A percentile compares a stretch with the other conserved stretches of the same genome.
These are phyloP conservation scores for Mucor saturninus DNA, from an alignment of 371 early-diverging fungal genomes.

Conservation along the genomic window DNA sequence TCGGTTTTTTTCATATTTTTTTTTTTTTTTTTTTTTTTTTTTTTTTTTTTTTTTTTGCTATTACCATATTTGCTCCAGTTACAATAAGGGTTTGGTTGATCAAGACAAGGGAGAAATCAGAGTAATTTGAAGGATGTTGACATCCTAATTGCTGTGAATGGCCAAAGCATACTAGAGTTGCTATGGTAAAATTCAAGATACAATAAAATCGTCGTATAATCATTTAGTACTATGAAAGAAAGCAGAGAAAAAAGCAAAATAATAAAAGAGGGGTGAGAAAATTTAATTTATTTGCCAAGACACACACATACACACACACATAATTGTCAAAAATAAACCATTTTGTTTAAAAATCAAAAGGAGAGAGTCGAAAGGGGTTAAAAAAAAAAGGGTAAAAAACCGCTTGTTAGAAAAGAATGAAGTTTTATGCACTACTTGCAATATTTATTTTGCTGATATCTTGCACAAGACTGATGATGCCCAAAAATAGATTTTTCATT, in stretches of 20 bases:
- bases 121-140: conserved; percentile 22
- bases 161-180: background rate
- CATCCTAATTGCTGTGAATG: conserved; percentile 2
- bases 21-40: background rate
- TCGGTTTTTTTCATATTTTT: too few species aligned
- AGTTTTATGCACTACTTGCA: too few species aligned
- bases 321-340: too few species aligned
- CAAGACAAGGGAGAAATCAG: conserved; percentile 21
- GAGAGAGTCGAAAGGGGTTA: too few species aligned
- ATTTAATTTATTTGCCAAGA: too few species aligned
- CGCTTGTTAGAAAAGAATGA: too few species aligned
- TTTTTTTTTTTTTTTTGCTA: background rate
- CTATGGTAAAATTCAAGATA: background rate
- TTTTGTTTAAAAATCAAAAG: too few species aligned
- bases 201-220: background rate
- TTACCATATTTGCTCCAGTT: conserved; percentile 31
- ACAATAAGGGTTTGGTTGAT: conserved; percentile 15
- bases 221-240: background rate
- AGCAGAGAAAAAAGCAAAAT: background rate
- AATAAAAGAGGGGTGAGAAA: background rate
- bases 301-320: too few species aligned
- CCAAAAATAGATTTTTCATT: conserved; percentile 1
- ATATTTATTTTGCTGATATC: too few species aligned
- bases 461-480: background rate
- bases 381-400: too few species aligned